phyloP scores from a whole-genome alignment of 228 moss, liverwort and hornwort species.

The Sphagnum fallax region DNA sequence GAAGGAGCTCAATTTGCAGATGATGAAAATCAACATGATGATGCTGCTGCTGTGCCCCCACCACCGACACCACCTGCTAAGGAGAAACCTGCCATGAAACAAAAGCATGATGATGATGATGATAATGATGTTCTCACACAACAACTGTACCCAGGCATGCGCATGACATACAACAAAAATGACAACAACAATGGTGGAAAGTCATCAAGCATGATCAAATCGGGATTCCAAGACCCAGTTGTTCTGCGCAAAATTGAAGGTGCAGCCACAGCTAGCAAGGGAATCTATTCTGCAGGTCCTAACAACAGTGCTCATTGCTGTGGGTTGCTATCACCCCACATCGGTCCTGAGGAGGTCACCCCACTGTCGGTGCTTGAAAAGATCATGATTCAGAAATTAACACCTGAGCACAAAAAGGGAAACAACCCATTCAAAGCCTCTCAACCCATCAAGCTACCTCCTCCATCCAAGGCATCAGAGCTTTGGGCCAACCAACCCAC shows the following conservation, averaged over 20 bases:
- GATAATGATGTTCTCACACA: background rate
- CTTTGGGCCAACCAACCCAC: constrained; percentile 58
- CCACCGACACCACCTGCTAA: no score
- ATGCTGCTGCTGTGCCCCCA: background rate
- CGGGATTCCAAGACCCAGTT: constrained; percentile 27
- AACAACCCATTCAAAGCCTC: constrained; percentile 38
- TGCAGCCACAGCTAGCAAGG: constrained; percentile 5
- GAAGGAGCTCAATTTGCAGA: background rate
- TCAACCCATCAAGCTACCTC: constrained; percentile 54
- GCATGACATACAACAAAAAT: background rate
- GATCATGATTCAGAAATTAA: constrained; percentile 48
- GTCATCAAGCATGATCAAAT: background rate
- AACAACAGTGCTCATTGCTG: constrained; percentile 18
- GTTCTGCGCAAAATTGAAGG: constrained; percentile 10
- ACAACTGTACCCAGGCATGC: constrained; percentile 1
- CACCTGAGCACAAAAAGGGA: constrained; percentile 59
- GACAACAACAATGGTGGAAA: constrained; percentile 2
- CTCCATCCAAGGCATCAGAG: constrained; percentile 45
- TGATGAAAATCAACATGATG: constrained; percentile 1
- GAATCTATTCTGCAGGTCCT: constrained; percentile 15
- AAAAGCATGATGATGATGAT: no score
- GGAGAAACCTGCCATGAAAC: no score
- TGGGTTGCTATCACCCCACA: constrained; percentile 21
- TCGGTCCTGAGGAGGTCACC: constrained; percentile 37
- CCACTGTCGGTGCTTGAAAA: constrained; percentile 60